Evolutionary conservation across 805 yeast genomes (phyloP).

Genomic region (Saccharomycopsis sp.): DNA sequence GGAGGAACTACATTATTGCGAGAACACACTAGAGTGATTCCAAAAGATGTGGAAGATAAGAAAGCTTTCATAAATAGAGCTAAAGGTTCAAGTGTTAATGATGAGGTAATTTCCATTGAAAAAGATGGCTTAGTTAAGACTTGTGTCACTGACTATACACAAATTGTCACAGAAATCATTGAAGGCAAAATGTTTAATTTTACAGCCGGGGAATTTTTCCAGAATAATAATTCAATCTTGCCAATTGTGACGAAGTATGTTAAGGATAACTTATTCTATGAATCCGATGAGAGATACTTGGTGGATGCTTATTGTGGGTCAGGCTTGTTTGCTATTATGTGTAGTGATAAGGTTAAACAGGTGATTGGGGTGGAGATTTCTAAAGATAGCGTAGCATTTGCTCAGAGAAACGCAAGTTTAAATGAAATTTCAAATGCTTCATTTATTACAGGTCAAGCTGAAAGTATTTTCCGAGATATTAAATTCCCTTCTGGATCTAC

Average conservation of each 20-base stretch:
- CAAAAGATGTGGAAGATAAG: constrained; percentile 27
- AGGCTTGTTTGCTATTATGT: constrained; percentile 85
- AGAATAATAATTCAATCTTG: constrained; percentile 86
- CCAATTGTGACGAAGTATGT: constrained; percentile 82
- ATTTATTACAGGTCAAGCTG: constrained; percentile 90
- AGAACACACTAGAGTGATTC: constrained; percentile 53
- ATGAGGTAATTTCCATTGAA: constrained; percentile 30
- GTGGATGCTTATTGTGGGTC: constrained; percentile 97
- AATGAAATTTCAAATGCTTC: constrained; percentile 74
- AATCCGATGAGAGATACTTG: constrained; percentile 49
- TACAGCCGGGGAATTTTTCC: constrained; percentile 94
- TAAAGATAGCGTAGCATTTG: constrained; percentile 85
- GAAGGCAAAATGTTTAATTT: constrained; percentile 76
- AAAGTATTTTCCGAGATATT: constrained; percentile 72
- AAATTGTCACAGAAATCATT: constrained; percentile 70
- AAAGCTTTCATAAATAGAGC: constrained; percentile 27
- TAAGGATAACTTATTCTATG: constrained; percentile 45
- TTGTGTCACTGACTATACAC: constrained; percentile 73
- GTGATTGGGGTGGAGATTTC: constrained; percentile 93
- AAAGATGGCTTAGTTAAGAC: constrained; percentile 43
- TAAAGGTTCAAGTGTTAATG: constrained; percentile 40
- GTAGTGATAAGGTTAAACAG: constrained; percentile 70
- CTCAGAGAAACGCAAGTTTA: constrained; percentile 67
- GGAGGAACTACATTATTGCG: constrained; percentile 86
- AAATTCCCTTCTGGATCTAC: constrained; percentile 72